A percentile compares a stretch with the other conserved stretches of the same genome.
Conservation (phyloP, 2,329 filamentous ascomycete genomes). For the Cercospora zeae-maydis region DNA sequence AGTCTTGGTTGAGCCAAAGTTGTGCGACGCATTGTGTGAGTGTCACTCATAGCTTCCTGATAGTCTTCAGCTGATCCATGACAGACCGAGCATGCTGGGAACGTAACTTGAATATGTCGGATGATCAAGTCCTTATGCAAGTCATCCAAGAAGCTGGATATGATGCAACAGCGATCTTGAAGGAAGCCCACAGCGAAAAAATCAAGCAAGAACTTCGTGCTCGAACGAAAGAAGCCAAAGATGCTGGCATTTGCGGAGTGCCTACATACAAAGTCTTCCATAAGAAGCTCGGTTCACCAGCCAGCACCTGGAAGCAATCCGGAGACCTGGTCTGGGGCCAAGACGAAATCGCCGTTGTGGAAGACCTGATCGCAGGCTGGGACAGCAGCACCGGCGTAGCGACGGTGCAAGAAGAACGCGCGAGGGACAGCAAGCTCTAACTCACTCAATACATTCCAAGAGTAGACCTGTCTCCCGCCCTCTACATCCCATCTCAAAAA, state of each 20-base stretch:
- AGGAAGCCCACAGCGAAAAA: conserved; percentile 16
- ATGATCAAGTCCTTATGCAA: conserved; percentile 18
- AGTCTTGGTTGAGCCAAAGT: conserved; percentile 18
- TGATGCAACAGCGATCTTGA: conserved; percentile 15
- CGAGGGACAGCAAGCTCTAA: conserved; percentile 1
- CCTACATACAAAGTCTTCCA: conserved; percentile 26
- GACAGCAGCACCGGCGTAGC: conserved; percentile 13
- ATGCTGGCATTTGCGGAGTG: conserved; percentile 23
- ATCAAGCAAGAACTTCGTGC: conserved; percentile 24
- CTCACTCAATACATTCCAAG: background rate
- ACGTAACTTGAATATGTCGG: conserved; percentile 27
- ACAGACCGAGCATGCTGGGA: conserved; percentile 27
- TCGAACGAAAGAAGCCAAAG: conserved; percentile 23
- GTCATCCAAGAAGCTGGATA: conserved; percentile 23
- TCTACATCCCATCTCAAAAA: background rate
- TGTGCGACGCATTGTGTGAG: conserved; percentile 22
- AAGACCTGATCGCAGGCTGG: conserved; percentile 26
- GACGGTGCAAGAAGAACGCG: conserved; percentile 1
- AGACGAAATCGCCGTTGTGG: conserved; percentile 24
- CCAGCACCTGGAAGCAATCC: conserved; percentile 15
- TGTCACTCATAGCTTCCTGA: background rate
- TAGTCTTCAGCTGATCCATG: background rate
- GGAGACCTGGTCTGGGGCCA: conserved; percentile 28
- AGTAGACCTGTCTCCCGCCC: background rate
- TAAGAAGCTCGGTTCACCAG: conserved; percentile 5